Evolutionary conservation across 306 rosid species (phyloP).

Genomic region (Vigna nakashimae): DNA sequence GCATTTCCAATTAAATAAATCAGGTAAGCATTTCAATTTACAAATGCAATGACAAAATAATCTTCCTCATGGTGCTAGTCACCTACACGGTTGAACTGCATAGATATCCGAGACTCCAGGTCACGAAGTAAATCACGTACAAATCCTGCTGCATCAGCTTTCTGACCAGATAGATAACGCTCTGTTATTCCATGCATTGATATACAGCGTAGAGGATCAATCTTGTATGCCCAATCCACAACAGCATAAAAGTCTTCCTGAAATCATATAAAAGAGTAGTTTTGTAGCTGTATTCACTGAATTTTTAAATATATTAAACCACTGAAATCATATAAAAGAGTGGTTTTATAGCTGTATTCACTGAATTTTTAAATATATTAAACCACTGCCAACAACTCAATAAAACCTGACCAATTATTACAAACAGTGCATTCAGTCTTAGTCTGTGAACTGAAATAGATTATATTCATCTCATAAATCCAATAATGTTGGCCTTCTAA

Average conservation of each 20-base stretch:
- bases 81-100: constrained; percentile 92
- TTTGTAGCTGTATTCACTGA: constrained; percentile 26
- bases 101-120: constrained; percentile 86
- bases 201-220: constrained; percentile 98
- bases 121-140: constrained; percentile 96
- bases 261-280: constrained; percentile 47
- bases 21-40: constrained; percentile 38
- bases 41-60: constrained; percentile 27
- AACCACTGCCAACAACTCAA: constrained; percentile 26
- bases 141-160: constrained; percentile 99
- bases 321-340: constrained; percentile 64
- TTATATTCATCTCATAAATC: not conserved
- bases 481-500: constrained; percentile 23
- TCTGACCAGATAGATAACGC: constrained; percentile 97
- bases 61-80: constrained; percentile 35
- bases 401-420: constrained; percentile 24
- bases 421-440: constrained; percentile 18
- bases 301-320: constrained; percentile 24
- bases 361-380: constrained; percentile 18
- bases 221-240: constrained; percentile 99
- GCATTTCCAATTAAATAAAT: constrained; percentile 27
- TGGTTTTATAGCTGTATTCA: constrained; percentile 18
- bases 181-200: constrained; percentile 99
- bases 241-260: constrained; percentile 99
- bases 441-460: not conserved